These are phyloP conservation scores for Tetrahymena malaccensis DNA, from an alignment of 73 alveolate species.

Conservation along the genomic window DNA sequence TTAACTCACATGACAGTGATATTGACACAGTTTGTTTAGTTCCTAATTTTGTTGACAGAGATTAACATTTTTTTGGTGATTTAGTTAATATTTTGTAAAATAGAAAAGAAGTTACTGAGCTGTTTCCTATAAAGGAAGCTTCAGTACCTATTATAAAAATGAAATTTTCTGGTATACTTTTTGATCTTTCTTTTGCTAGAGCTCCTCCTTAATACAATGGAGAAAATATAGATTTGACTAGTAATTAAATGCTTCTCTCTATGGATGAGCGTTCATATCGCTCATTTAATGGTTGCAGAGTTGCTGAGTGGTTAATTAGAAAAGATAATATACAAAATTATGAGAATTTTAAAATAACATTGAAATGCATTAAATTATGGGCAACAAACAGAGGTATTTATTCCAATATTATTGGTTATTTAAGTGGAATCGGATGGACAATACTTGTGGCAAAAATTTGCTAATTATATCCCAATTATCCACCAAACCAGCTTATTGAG, in stretches of 20 bases:
- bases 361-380: conserved; percentile 90
- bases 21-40: conserved; percentile 91
- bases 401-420: conserved; percentile 88
- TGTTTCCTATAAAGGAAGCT: conserved; percentile 70
- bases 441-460: conserved; percentile 85
- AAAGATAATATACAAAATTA: conserved; percentile 45
- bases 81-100: conserved; percentile 57
- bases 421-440: conserved; percentile 96
- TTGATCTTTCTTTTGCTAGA: conserved; percentile 90
- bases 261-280: conserved; percentile 68
- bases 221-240: not conserved
- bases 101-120: conserved; percentile 69
- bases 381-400: conserved; percentile 93
- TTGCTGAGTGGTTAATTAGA: conserved; percentile 71
- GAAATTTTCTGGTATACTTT: conserved; percentile 48
- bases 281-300: conserved; percentile 90
- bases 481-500: conserved; percentile 69
- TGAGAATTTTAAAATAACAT: conserved; percentile 66
- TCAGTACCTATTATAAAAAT: conserved; percentile 89
- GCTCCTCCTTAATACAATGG: conserved; percentile 9
- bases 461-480: conserved; percentile 71
- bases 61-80: conserved; percentile 64
- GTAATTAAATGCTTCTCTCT: not conserved
- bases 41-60: conserved; percentile 84
- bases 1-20: conserved; percentile 89